These are phyloP conservation scores for Phoma sp. DNA, from an alignment of 2,329 filamentous ascomycete species.

Conservation along the genomic window DNA sequence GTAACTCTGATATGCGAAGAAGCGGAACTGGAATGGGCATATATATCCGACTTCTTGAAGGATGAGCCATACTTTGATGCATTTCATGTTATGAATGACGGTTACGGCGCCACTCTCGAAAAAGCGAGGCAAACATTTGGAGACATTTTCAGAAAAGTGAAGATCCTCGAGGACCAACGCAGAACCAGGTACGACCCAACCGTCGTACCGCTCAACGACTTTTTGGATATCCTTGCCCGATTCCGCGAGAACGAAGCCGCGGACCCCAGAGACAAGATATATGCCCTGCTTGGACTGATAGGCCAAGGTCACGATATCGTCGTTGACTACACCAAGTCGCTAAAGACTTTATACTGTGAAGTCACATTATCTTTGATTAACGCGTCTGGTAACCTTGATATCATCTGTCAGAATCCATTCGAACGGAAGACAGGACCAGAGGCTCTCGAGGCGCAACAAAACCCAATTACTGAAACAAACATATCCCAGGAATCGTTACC, in stretches of 20 bases:
- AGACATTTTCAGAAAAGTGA: not conserved
- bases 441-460: not conserved
- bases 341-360: not conserved
- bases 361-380: not conserved
- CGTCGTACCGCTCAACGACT: not conserved
- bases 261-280: not conserved
- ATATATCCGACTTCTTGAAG: not conserved
- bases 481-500: too few species aligned
- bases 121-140: not conserved
- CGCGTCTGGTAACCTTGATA: not conserved
- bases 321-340: not conserved
- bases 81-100: not conserved
- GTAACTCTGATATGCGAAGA: not conserved
- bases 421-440: too few species aligned
- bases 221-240: not conserved
- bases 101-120: not conserved
- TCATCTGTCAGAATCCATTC: not conserved
- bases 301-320: not conserved
- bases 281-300: not conserved
- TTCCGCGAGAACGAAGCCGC: not conserved
- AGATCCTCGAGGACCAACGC: not conserved
- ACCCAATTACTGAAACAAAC: too few species aligned
- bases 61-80: not conserved
- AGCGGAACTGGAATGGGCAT: not conserved
- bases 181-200: not conserved